Evolutionary conservation across 23 red algal genomes (phyloP).

Genomic region (Gracilaria domingensis): DNA sequence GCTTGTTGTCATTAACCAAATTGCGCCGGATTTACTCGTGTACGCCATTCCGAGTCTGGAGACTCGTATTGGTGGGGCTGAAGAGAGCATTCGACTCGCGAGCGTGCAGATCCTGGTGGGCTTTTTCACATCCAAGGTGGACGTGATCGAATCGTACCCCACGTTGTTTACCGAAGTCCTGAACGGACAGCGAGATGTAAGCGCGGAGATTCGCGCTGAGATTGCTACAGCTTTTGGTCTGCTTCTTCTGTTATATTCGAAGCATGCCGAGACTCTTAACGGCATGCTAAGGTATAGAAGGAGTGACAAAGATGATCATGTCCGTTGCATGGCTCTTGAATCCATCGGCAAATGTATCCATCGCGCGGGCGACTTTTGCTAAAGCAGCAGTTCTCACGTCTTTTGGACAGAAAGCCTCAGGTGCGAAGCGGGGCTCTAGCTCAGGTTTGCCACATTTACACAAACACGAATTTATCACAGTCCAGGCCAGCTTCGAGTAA

Average conservation of each 20-base stretch:
- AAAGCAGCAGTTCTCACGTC: conserved; percentile 11
- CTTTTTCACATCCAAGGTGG: conserved; percentile 47
- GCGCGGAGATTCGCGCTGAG: conserved; percentile 46
- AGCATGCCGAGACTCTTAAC: conserved; percentile 45
- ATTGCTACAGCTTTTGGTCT: conserved; percentile 2
- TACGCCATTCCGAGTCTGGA: conserved; percentile 72
- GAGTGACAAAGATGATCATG: conserved; percentile 61
- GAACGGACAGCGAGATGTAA: conserved; percentile 41
- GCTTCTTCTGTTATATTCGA: conserved; percentile 42
- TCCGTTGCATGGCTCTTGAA: conserved; percentile 45
- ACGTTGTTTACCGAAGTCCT: conserved; percentile 65
- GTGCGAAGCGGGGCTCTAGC: conserved; percentile 43
- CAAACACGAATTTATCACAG: background rate
- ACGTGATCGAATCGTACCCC: conserved; percentile 53
- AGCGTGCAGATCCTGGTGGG: conserved; percentile 43
- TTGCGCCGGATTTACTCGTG: conserved; percentile 68
- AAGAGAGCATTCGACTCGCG: conserved; percentile 36
- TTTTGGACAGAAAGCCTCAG: conserved; percentile 34
- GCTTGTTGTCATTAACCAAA: conserved; percentile 45
- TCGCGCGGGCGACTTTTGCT: conserved; percentile 35
- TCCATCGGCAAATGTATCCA: conserved; percentile 39
- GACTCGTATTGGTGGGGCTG: conserved; percentile 25
- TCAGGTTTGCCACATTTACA: conserved; percentile 39
- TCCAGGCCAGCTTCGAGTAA: background rate
- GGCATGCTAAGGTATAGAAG: conserved; percentile 37